These are phyloP conservation scores for Pseudonitzschia multiseries DNA, from an alignment of 108 stramenopile genomes.

Conservation along the genomic window DNA sequence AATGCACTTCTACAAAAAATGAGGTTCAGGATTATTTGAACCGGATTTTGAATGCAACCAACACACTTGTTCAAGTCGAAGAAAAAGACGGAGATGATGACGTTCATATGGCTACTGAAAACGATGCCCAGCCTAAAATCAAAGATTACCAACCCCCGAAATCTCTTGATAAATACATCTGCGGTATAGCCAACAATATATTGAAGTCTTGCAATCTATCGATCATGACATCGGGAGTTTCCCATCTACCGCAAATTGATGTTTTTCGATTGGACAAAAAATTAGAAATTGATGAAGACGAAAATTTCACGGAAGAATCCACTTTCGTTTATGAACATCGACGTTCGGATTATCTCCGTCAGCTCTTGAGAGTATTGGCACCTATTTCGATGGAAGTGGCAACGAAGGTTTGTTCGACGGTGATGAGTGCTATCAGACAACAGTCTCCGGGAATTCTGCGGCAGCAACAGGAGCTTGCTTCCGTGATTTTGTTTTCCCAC, in stretches of 20 bases:
- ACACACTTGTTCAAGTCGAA: not conserved
- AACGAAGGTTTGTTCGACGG: slow-evolving; percentile 42
- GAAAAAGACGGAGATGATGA: not conserved
- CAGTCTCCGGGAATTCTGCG: not conserved
- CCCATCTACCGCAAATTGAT: slow-evolving; percentile 14
- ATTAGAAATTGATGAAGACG: slow-evolving; percentile 14
- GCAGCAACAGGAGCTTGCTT: slow-evolving; percentile 6
- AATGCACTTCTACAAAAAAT: not conserved
- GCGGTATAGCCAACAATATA: slow-evolving; percentile 24
- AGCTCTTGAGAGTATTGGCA: slow-evolving; percentile 61
- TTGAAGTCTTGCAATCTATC: slow-evolving; percentile 2
- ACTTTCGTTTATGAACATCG: slow-evolving; percentile 24
- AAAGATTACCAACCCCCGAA: not conserved
- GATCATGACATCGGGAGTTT: not conserved
- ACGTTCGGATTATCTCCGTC: slow-evolving; percentile 67
- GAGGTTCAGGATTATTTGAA: slow-evolving; percentile 7
- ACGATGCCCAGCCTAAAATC: not conserved
- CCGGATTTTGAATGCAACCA: slow-evolving; percentile 7
- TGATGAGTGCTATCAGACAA: not conserved
- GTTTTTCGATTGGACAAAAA: slow-evolving; percentile 9
- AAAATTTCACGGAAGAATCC: not conserved
- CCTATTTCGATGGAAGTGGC: slow-evolving; percentile 78
- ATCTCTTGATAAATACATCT: slow-evolving; percentile 13
- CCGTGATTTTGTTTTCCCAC: slow-evolving; percentile 56
- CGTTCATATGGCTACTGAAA: not conserved